Evolutionary conservation across 2,329 filamentous ascomycete species (phyloP), one percentile per base, ranked within the genome.

Genomic region (Aspergillus oerlinghausenensis): DNA sequence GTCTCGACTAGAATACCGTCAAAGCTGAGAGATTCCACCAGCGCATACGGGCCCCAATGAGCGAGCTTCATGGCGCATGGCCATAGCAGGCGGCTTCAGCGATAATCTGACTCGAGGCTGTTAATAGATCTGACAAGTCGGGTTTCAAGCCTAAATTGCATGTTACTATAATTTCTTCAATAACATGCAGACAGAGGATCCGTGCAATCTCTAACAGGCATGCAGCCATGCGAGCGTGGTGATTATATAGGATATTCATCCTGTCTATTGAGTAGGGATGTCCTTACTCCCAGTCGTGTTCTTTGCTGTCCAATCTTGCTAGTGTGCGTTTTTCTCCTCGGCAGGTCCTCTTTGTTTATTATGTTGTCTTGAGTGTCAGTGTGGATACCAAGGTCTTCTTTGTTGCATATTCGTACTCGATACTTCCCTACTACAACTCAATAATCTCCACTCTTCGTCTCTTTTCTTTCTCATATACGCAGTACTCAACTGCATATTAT

Each of bases 31-130:
- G 59, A 61, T 63, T 49, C 32, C 45, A 60, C 57, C 52, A 50
- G 67, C 68, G 67, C 64, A 57, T 62, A 48, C 48, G 32, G 26
- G 43, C 45, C 26, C 68, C 68, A 70, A 70, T 70, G 26, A 63
- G 3, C 32, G 40, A 2, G 8, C 23, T 28, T 9, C 23, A 55
- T 63, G 52, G 54, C 56, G 35, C 52, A 53, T 50, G 47, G 58
- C 58, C 59, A 55, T 51, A 60, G 61, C 56, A 59, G 65, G 63
- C 65, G 63, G 62, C 65, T 65, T 64, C 62, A 65, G 60, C 47
- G 47, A 62, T 55, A 58, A 64, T 63, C 55, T 60, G 32, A 65
- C 52, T 62, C 63, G 56, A 56, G 49, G 54, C 60, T 67, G 68
- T 65, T 68, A 62, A 63, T 68, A 67, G 64, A 60, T 62, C 58